These are phyloP conservation scores for Athelia psychrophila DNA, from an alignment of 1,284 basidiomycete species.

Conservation along the genomic window DNA sequence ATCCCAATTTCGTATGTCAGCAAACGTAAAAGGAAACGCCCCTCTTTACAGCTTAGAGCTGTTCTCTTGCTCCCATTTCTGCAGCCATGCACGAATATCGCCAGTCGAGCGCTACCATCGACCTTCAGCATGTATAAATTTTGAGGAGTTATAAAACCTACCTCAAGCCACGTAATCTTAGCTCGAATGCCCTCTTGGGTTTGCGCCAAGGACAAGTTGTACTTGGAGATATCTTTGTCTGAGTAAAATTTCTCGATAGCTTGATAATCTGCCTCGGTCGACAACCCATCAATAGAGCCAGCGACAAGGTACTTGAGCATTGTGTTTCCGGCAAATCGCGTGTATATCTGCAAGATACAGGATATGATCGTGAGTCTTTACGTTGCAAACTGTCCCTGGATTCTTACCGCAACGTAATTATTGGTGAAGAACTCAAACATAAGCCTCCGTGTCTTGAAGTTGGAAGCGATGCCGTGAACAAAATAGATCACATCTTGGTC, in stretches of 20 bases:
- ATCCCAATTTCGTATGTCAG: neutral
- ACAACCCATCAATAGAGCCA: neutral
- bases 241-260: constrained; percentile 69
- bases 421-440: constrained; percentile 39
- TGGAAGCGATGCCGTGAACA: constrained; percentile 41
- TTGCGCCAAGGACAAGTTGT: constrained; percentile 61
- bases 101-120: constrained; percentile 45
- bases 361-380: no score
- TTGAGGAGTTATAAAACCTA: constrained; percentile 23
- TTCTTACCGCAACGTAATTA: constrained; percentile 61
- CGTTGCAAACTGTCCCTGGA: no score
- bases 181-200: constrained; percentile 64
- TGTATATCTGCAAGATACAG: constrained; percentile 49
- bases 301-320: constrained; percentile 46
- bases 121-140: constrained; percentile 1
- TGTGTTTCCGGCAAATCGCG: constrained; percentile 72
- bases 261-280: constrained; percentile 57
- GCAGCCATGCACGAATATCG: constrained; percentile 64
- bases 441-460: constrained; percentile 40
- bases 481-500: constrained; percentile 67
- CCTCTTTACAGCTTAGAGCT: constrained; percentile 8
- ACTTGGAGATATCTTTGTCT: constrained; percentile 66
- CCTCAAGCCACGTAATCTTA: constrained; percentile 57
- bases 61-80: constrained; percentile 35
- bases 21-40: neutral